Evolutionary conservation across 768 basidiomycete species (phyloP).

Genomic region (Tylopilus intermedius): DNA sequence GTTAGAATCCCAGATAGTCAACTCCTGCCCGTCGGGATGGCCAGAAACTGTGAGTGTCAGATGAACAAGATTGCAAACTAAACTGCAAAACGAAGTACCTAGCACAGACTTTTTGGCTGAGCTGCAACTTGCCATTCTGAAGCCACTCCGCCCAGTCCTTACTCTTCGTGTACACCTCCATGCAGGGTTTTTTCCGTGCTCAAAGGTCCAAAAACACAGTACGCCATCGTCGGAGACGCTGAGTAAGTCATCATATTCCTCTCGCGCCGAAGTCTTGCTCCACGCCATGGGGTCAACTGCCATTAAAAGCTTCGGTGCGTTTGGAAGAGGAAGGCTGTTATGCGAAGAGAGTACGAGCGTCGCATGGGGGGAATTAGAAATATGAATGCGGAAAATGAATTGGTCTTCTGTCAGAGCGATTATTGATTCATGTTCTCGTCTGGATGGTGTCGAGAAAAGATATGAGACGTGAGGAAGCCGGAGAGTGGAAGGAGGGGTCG

Average conservation of each 20-base stretch:
- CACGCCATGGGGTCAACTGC: conserved; percentile 89
- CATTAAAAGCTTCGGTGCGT: conserved; percentile 50
- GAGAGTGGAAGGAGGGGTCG: conserved; percentile 38
- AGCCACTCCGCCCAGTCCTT: conserved; percentile 59
- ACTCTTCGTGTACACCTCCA: conserved; percentile 76
- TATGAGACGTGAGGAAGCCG: conserved; percentile 49
- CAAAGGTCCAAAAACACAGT: conserved; percentile 82
- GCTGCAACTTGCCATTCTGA: conserved; percentile 77
- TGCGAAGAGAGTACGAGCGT: conserved; percentile 45
- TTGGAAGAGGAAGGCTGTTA: conserved; percentile 48
- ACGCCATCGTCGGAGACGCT: conserved; percentile 75
- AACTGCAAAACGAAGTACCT: conserved; percentile 43
- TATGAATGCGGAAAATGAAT: conserved; percentile 53
- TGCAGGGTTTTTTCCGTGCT: conserved; percentile 30
- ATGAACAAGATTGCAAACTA: conserved; percentile 1
- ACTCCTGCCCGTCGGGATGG: conserved; percentile 58
- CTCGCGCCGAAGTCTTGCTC: conserved; percentile 46
- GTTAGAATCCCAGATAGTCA: conserved; percentile 96
- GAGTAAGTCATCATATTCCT: conserved; percentile 66
- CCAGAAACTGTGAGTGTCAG: conserved; percentile 48
- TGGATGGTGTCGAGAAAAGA: conserved; percentile 64
- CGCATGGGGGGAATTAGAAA: conserved; percentile 32
- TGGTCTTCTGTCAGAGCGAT: conserved; percentile 63
- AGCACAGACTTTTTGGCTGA: conserved; percentile 89
- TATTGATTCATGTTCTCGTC: conserved; percentile 48